Evolutionary conservation across 257 asterid genomes (phyloP).

Genomic region (Forsythia suspensa): DNA sequence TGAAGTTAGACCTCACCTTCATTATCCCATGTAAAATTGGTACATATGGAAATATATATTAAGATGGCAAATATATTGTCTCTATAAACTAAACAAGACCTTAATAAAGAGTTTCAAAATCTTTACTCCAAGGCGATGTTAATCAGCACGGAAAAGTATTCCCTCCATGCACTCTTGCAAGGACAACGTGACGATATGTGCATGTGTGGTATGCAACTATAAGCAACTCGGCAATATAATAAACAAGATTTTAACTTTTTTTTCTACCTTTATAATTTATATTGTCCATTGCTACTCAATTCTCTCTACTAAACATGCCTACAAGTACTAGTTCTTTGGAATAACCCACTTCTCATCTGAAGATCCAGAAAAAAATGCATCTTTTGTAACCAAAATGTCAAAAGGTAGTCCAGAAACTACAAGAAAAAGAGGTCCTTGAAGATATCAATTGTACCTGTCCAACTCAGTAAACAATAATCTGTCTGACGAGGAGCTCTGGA

Average conservation of each 20-base stretch:
- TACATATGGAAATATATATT: too few species aligned
- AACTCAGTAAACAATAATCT: conserved; percentile 40
- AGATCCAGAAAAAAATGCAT: neutral
- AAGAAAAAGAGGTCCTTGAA: neutral
- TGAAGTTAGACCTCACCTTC: neutral
- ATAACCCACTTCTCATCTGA: neutral
- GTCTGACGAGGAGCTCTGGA: conserved; percentile 29
- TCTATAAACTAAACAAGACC: too few species aligned
- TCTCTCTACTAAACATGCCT: neutral
- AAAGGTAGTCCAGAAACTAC: neutral
- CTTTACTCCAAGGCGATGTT: neutral
- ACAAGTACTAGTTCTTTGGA: neutral
- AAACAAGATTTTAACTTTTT: too few species aligned
- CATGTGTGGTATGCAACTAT: too few species aligned
- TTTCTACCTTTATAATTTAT: too few species aligned
- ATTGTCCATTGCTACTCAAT: too few species aligned
- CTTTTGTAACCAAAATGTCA: neutral
- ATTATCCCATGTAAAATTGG: too few species aligned
- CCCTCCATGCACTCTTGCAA: neutral
- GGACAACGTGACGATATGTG: neutral
- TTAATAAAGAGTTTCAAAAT: neutral
- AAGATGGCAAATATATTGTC: too few species aligned
- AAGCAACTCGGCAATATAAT: too few species aligned
- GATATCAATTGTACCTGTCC: conserved; percentile 41
- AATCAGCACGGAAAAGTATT: neutral